Evolutionary conservation across 202 grass and related monocot genomes (phyloP), one percentile per base, ranked within the genome.

Genomic region (Hordeum pubiflorum): DNA sequence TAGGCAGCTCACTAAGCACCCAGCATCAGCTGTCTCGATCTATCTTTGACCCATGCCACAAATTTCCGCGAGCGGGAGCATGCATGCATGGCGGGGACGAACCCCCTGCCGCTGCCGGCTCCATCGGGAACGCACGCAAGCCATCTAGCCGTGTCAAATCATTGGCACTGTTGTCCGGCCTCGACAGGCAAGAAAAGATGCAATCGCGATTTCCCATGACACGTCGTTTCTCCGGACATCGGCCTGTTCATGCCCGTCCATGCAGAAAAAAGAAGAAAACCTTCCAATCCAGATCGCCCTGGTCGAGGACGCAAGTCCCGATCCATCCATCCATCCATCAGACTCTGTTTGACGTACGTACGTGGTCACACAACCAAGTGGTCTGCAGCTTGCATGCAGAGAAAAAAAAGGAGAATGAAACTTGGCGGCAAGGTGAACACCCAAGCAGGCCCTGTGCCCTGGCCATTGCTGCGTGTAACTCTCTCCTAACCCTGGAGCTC

Each of bases 261-360:
- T 48, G 41, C 41, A 29, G 58, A 40, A 41, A 81, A 50, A 63
- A 67, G 74, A 52, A 32, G 31, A 5, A 32, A 46, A 4, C 39
- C 63, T 62, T 81, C 59, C 31, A 61, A 58, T 81, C 59, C 31
- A 52, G 18, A 81, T 10, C 64, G 10, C 55, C 76, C 56, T 24
- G 62, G 86, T 41, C 70, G 77, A 81, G 17, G 61, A 72, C 33
- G n/a, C 82, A 77, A 85, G 86, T 85, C 59, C 82, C 63, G 10
- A 85, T 72, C 77, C 24, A 64, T 70, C 76, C 26, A 27, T 27
- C 26, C 70, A 56, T 50, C 50, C 50, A n/a, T 54, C 50, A 54
- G 17, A 0, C 50, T 54, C 50, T 8, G 50, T n/a, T 46, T 59
- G 58, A 74, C 72, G 24, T 27, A 27, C 50, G 17, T n/a, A 32